Percentiles rank a stretch among this genome's conserved stretches.
phyloP scores from a whole-genome alignment of 805 yeast genomes.

The Scheffersomyces coipomensis region DNA sequence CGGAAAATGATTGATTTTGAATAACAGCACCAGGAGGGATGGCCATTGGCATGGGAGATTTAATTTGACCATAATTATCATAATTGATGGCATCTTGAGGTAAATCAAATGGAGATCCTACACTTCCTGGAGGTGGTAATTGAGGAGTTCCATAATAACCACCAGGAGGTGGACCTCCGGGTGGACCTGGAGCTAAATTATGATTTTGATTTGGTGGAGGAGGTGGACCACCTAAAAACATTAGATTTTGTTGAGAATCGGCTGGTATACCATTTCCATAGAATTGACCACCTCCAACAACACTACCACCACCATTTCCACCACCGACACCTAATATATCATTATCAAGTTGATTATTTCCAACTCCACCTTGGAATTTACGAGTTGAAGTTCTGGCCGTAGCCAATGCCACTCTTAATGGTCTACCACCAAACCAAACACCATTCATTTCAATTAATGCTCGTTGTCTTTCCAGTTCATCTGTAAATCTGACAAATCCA shows the following conservation, averaged over 20 bases:
- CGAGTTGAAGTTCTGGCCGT: slow-evolving; percentile 53
- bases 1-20: slow-evolving; percentile 33
- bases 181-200: not conserved
- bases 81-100: not conserved
- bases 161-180: not conserved
- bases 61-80: not conserved
- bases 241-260: not conserved
- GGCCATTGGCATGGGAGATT: not conserved
- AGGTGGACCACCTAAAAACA: not conserved
- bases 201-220: not conserved
- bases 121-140: slow-evolving; percentile 8
- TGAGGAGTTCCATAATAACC: slow-evolving; percentile 9
- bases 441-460: slow-evolving; percentile 79
- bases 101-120: not conserved
- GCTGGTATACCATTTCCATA: not conserved
- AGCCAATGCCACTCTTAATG: slow-evolving; percentile 74
- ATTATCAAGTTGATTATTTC: not conserved
- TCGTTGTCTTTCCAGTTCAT: slow-evolving; percentile 63
- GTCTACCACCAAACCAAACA: slow-evolving; percentile 75
- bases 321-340: not conserved
- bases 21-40: slow-evolving; percentile 7
- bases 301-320: not conserved
- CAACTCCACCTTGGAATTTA: not conserved
- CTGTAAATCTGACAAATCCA: slow-evolving; percentile 76
- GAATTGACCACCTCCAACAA: not conserved